phyloP scores from a whole-genome alignment of 257 asterid species.

The Solanum medicagineum region DNA sequence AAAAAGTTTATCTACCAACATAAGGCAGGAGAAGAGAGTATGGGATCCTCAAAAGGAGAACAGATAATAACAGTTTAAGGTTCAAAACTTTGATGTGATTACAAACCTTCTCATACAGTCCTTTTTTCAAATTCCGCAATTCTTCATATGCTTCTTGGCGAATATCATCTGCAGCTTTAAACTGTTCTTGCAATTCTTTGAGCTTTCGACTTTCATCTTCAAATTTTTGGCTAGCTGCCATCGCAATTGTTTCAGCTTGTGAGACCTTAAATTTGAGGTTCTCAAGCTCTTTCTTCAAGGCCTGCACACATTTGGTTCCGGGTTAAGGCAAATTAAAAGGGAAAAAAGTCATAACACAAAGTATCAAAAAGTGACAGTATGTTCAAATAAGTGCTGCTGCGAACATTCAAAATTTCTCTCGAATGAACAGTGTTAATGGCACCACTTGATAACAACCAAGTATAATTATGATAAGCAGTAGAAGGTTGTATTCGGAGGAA shows the following conservation, averaged over 20 bases:
- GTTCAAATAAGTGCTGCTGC: neutral
- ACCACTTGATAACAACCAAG: neutral
- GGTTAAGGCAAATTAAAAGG: neutral
- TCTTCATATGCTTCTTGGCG: constrained; percentile 73
- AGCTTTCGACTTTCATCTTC: constrained; percentile 52
- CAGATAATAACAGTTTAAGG: neutral
- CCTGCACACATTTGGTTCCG: constrained; percentile 23
- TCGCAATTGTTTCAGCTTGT: constrained; percentile 52
- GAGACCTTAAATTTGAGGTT: constrained; percentile 41
- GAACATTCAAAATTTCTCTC: neutral
- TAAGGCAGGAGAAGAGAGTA: neutral
- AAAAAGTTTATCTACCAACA: neutral
- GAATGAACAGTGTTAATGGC: neutral
- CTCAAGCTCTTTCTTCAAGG: constrained; percentile 69
- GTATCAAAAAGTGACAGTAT: neutral
- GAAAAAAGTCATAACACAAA: neutral
- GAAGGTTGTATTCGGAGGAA: neutral
- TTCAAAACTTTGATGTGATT: neutral
- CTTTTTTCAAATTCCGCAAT: constrained; percentile 52
- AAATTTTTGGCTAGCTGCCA: constrained; percentile 45
- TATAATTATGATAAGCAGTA: neutral
- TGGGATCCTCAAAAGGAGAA: neutral
- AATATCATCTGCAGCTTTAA: constrained; percentile 67
- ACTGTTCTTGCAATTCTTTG: constrained; percentile 56
- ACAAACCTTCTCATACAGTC: constrained; percentile 57